Conservation (phyloP, 768 basidiomycete genomes). For the Dacryopinax spathularia region DNA sequence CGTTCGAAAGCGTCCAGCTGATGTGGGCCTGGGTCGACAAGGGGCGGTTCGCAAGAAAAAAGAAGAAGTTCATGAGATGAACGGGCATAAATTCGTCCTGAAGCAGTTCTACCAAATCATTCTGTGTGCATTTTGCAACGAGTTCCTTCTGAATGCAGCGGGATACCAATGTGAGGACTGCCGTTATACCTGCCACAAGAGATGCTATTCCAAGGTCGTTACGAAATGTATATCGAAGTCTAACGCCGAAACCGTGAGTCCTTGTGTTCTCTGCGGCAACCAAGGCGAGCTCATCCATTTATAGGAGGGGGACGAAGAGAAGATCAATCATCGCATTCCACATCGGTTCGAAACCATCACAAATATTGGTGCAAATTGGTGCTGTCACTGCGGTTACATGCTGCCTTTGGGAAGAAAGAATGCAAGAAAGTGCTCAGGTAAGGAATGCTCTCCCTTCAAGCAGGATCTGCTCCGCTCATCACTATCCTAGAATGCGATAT, state of each 20-base stretch:
- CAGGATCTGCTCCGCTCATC: background rate
- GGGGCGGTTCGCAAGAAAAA: slow-evolving; percentile 96
- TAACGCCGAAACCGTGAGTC: slow-evolving; percentile 65
- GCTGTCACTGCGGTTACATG: slow-evolving; percentile 98
- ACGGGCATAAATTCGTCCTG: slow-evolving; percentile 95
- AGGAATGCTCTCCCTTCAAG: slow-evolving; percentile 7
- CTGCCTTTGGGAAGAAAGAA: slow-evolving; percentile 94
- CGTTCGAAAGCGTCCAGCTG: slow-evolving; percentile 86
- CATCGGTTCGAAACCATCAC: slow-evolving; percentile 95
- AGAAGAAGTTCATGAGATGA: slow-evolving; percentile 98
- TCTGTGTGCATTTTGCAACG: slow-evolving; percentile 93
- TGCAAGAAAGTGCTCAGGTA: slow-evolving; percentile 71
- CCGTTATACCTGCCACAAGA: slow-evolving; percentile 97
- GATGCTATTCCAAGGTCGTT: slow-evolving; percentile 96
- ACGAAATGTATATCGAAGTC: slow-evolving; percentile 99
- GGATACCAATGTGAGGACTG: slow-evolving; percentile 99
- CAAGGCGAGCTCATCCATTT: background rate
- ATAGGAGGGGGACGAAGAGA: slow-evolving; percentile 92
- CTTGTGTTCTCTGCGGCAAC: background rate
- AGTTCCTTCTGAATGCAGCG: slow-evolving; percentile 89
- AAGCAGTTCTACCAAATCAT: slow-evolving; percentile 98
- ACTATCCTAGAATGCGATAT: slow-evolving; percentile 64
- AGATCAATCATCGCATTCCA: slow-evolving; percentile 97
- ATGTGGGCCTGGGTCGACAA: slow-evolving; percentile 90
- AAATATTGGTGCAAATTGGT: slow-evolving; percentile 97